Evolutionary conservation across 2,329 filamentous ascomycete genomes (phyloP).

Genomic region (Pseudonectria foliicola): DNA sequence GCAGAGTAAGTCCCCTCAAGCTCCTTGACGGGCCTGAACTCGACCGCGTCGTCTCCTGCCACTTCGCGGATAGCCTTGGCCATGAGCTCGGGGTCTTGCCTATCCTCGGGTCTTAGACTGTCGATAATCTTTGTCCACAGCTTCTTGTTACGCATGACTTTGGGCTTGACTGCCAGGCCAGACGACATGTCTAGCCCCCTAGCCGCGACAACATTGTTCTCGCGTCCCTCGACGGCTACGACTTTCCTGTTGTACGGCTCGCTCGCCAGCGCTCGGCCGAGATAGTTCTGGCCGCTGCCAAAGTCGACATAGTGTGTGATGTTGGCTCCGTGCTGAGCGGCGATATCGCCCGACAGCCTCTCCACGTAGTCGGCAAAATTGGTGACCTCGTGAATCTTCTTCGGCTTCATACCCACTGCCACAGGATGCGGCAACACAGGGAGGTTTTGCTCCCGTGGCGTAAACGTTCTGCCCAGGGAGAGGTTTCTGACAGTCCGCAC

Average conservation of each 20-base stretch:
- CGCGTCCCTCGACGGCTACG: slow-evolving; percentile 82
- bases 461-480: slow-evolving; percentile 58
- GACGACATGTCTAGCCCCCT: slow-evolving; percentile 78
- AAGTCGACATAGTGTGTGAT: slow-evolving; percentile 93
- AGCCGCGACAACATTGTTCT: slow-evolving; percentile 80
- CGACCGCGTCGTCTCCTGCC: slow-evolving; percentile 27
- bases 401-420: slow-evolving; percentile 86
- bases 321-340: slow-evolving; percentile 44
- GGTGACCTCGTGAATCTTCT: slow-evolving; percentile 90
- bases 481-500: slow-evolving; percentile 63
- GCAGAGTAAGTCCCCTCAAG: slow-evolving; percentile 45
- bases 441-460: slow-evolving; percentile 35
- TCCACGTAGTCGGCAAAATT: slow-evolving; percentile 85
- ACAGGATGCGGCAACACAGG: slow-evolving; percentile 62
- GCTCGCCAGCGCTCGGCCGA: slow-evolving; percentile 79
- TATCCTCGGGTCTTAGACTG: slow-evolving; percentile 20
- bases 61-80: slow-evolving; percentile 28
- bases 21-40: slow-evolving; percentile 43
- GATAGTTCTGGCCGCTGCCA: slow-evolving; percentile 93
- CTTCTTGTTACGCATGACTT: slow-evolving; percentile 78
- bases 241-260: slow-evolving; percentile 80
- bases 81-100: slow-evolving; percentile 34
- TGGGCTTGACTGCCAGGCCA: slow-evolving; percentile 64
- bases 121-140: slow-evolving; percentile 52
- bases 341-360: slow-evolving; percentile 49